Evolutionary conservation across 352 stramenopile genomes (phyloP).

Genomic region (Globisporangium paddicum): DNA sequence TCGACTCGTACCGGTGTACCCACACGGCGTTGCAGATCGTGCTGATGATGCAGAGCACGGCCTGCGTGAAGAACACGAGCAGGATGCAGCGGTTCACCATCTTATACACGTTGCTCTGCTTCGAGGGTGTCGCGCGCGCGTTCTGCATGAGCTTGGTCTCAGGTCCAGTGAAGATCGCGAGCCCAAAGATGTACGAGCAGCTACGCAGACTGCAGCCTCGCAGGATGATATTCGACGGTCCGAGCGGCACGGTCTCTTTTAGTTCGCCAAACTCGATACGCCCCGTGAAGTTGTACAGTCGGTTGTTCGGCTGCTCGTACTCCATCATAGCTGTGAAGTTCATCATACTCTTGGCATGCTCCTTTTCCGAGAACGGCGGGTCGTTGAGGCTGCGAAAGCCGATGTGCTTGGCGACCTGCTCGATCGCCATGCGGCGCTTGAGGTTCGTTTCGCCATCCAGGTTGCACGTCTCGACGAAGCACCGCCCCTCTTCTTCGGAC

Average conservation of each 20-base stretch:
- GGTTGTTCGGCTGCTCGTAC: constrained; percentile 79
- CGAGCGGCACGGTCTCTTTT: constrained; percentile 41
- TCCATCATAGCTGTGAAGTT: constrained; percentile 39
- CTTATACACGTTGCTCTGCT: constrained; percentile 68
- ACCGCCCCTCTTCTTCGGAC: constrained; percentile 69
- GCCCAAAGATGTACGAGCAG: constrained; percentile 49
- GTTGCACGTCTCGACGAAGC: constrained; percentile 93
- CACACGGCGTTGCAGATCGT: constrained; percentile 53
- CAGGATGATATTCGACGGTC: constrained; percentile 77
- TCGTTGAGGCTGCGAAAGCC: constrained; percentile 62
- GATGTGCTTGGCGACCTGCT: constrained; percentile 46
- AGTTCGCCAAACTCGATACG: constrained; percentile 28
- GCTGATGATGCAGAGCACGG: constrained; percentile 58
- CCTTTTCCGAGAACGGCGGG: constrained; percentile 26
- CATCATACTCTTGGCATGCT: constrained; percentile 35
- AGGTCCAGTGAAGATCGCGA: constrained; percentile 88
- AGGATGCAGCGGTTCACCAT: constrained; percentile 71
- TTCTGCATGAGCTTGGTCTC: constrained; percentile 90
- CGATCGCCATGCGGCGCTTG: constrained; percentile 71
- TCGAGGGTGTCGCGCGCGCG: constrained; percentile 52
- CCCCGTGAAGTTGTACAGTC: constrained; percentile 66
- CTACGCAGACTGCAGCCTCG: constrained; percentile 68
- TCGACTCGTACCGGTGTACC: constrained; percentile 29
- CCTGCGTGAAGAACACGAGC: constrained; percentile 60
- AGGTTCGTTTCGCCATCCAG: constrained; percentile 94